A percentile compares a stretch with the other conserved stretches of the same genome.
Evolutionary conservation across 805 yeast species (phyloP).

Genomic region (Sporopachydermia quercuum): DNA sequence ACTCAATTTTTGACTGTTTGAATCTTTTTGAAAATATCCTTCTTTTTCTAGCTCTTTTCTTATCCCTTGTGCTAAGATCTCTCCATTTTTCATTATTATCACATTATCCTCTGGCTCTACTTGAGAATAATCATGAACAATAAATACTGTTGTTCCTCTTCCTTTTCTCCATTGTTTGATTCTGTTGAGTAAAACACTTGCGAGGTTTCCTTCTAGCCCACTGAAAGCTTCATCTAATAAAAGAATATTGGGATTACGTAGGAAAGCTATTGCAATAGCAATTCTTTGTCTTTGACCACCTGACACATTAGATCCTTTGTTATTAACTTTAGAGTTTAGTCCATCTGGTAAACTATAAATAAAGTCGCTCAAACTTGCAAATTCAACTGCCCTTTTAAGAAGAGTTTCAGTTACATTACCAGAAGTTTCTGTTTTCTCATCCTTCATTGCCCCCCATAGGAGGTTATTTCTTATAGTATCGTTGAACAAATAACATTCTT

Average conservation of each 20-base stretch:
- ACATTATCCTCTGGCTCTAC: conserved; percentile 45
- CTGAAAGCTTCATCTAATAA: conserved; percentile 79
- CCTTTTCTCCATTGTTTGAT: conserved; percentile 47
- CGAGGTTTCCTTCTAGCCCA: conserved; percentile 50
- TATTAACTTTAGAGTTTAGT: conserved; percentile 34
- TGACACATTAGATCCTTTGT: conserved; percentile 38
- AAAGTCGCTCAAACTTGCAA: conserved; percentile 38
- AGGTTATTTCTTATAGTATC: conserved; percentile 52
- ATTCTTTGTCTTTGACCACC: conserved; percentile 89
- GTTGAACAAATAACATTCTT: conserved; percentile 49
- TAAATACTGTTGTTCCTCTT: conserved; percentile 62
- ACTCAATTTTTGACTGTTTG: too few relatives aligned
- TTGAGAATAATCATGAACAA: conserved; percentile 63
- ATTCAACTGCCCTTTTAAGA: conserved; percentile 31
- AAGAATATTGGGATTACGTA: conserved; percentile 60
- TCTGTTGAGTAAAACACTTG: conserved; percentile 29
- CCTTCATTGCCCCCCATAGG: conserved; percentile 39
- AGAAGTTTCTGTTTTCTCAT: conserved; percentile 2
- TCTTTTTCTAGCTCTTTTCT: conserved; percentile 22
- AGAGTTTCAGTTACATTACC: conserved; percentile 12
- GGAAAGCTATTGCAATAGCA: conserved; percentile 68
- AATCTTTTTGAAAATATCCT: too few relatives aligned
- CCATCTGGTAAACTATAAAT: conserved; percentile 38
- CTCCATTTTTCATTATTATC: conserved; percentile 44
- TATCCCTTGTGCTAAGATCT: conserved; percentile 29